Conservation (phyloP, 2,329 filamentous ascomycete species). For the Calycina marina region DNA sequence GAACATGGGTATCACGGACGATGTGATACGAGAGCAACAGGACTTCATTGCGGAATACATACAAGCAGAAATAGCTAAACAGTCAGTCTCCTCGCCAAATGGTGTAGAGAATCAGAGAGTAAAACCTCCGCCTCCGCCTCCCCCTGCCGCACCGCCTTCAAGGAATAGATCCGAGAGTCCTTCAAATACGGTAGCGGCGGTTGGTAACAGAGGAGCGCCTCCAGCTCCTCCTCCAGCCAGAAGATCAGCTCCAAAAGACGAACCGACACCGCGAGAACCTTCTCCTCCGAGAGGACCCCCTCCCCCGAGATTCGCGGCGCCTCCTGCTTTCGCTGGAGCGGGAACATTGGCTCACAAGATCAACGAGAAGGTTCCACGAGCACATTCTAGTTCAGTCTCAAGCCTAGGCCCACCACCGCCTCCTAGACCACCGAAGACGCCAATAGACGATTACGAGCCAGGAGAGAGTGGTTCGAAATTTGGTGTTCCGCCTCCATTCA, state of each 20-base stretch:
- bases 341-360: conserved; percentile 62
- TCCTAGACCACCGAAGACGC: conserved; percentile 53
- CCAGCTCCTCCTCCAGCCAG: conserved; percentile 45
- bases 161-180: conserved; percentile 20
- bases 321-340: conserved; percentile 78
- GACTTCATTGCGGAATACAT: conserved; percentile 54
- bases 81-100: conserved; percentile 26
- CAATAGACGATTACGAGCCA: conserved; percentile 50
- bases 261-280: conserved; percentile 54
- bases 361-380: conserved; percentile 28
- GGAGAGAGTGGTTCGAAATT: conserved; percentile 38
- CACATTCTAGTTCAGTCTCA: conserved; percentile 32
- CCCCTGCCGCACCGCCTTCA: conserved; percentile 34
- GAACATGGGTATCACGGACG: conserved; percentile 47
- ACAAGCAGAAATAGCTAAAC: conserved; percentile 37
- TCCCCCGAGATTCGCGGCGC: conserved; percentile 62
- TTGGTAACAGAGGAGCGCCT: conserved; percentile 34
- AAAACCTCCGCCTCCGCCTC: conserved; percentile 46
- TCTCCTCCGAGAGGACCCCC: conserved; percentile 47
- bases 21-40: conserved; percentile 53
- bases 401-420: conserved; percentile 51
- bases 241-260: conserved; percentile 38
- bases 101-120: conserved; percentile 29
- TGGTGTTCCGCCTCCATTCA: conserved; percentile 67
- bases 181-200: conserved; percentile 16